Evolutionary conservation across 345 rosid genomes (phyloP).

Genomic region (Brassica carinata): DNA sequence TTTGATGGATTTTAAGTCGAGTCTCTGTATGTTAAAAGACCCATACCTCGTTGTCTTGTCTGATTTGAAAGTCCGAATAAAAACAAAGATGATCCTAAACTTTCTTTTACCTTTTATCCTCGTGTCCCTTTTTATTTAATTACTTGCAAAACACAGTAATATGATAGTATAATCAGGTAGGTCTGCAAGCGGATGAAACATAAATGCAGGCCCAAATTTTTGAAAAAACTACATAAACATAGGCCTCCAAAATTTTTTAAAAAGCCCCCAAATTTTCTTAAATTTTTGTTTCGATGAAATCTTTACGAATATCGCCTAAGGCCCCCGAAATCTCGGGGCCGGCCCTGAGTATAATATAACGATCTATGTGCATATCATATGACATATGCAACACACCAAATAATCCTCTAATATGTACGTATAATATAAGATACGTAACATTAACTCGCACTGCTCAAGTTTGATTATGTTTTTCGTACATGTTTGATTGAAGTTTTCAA

Average conservation of each 20-base stretch:
- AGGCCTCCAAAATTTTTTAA: no score
- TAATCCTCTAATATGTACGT: neutral
- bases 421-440: neutral
- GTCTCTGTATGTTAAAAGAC: slow-evolving; percentile 37
- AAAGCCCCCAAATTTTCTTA: no score
- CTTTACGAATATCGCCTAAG: no score
- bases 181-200: no score
- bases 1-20: slow-evolving; percentile 37
- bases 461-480: neutral
- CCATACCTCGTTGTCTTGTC: slow-evolving; percentile 45
- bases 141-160: neutral
- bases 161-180: no score
- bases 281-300: no score
- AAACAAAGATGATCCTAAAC: slow-evolving; percentile 30
- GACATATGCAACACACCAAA: neutral
- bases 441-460: neutral
- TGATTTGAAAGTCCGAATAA: slow-evolving; percentile 29
- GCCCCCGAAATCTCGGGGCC: no score
- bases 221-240: no score
- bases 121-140: neutral
- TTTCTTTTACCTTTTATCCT: slow-evolving; percentile 32
- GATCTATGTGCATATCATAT: no score
- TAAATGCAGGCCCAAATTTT: no score
- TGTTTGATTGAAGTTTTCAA: neutral
- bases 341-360: no score